Base-by-base conservation (phyloP, 495 filamentous ascomycete genomes). In the Xylaria venustula region DNA sequence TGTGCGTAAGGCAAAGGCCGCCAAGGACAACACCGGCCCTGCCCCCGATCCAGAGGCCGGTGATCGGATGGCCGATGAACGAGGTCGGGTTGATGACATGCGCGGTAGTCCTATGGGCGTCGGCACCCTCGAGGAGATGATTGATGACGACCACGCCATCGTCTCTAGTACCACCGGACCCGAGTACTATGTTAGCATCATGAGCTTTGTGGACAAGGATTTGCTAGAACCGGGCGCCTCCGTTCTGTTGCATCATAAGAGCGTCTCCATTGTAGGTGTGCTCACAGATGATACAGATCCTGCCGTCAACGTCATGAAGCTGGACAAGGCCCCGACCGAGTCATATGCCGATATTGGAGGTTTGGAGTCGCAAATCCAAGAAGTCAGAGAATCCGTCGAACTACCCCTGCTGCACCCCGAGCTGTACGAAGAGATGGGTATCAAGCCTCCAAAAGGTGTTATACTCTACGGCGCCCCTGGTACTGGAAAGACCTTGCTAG, bases 161-260 rank as follows among this genome's bases (percentile, higher is more conserved):
- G 95, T 99, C 42, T 96, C 91, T 9, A 96, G 91, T 72, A 93
- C 95, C 3, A 97, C 95, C 12, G 94, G 94, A 0, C 95, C 94
- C 2, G 94, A 99, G 74, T 99, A 97, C 80, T 99, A 99, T 73
- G 94, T 99, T 60, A 97, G 92, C 52, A 99, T 99, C 83, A 99
- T 99, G 94, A 97, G 93, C 41, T 99, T 99, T 67, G 94, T 99
- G 40, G 94, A 99, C 80, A 99, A 99, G 77, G 94, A 99, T 69
- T 84, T 99, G 11, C 85, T 99, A 15, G 94, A 99, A 74, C 94
- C 94, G 5, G 94, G 94, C 54, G 93, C 94, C 17, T 96, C 91
- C 69, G 93, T 99, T 59, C 80, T 99, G 28, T 80, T 99, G 47
- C 94, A 99, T 69, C 94, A 99, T 77, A 99, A 99, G 77, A 92